phyloP scores from a whole-genome alignment of 306 rosid genomes.

The Abrus precatorius region DNA sequence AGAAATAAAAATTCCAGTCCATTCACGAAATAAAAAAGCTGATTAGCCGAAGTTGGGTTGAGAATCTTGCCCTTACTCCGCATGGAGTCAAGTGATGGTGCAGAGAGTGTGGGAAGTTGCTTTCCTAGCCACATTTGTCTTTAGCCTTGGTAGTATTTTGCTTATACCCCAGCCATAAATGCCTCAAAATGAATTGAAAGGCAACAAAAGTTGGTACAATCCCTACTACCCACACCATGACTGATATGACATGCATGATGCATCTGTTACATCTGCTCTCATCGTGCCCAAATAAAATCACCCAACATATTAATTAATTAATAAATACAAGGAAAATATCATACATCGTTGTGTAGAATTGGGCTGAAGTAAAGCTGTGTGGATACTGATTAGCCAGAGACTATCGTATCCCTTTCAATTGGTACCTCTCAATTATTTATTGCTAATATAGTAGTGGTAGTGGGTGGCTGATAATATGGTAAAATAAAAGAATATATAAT shows the following conservation, averaged over 20 bases:
- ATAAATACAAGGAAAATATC: conserved; percentile 33
- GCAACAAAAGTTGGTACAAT: conserved; percentile 51
- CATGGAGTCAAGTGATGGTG: conserved; percentile 37
- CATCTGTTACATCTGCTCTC: conserved; percentile 49
- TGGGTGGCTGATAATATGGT: conserved; percentile 38
- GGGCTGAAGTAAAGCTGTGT: conserved; percentile 1
- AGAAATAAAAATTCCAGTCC: neutral
- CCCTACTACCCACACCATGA: conserved; percentile 42
- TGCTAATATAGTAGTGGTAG: conserved; percentile 25
- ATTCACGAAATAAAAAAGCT: neutral
- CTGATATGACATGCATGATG: conserved; percentile 55
- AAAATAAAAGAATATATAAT: conserved; percentile 7
- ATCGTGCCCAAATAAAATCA: conserved; percentile 35
- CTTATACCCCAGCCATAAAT: conserved; percentile 55
- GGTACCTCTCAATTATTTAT: conserved; percentile 42
- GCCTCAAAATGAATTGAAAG: conserved; percentile 50
- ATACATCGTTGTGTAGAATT: conserved; percentile 6
- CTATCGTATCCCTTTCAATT: conserved; percentile 38
- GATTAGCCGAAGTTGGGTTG: conserved; percentile 36
- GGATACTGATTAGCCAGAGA: conserved; percentile 40
- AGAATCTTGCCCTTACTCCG: conserved; percentile 37
- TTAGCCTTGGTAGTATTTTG: conserved; percentile 46
- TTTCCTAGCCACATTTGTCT: conserved; percentile 54
- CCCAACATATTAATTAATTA: conserved; percentile 14
- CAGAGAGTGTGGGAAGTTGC: conserved; percentile 41